Evolutionary conservation across 805 yeast genomes (phyloP).

Genomic region (Kazachstania martiniae): DNA sequence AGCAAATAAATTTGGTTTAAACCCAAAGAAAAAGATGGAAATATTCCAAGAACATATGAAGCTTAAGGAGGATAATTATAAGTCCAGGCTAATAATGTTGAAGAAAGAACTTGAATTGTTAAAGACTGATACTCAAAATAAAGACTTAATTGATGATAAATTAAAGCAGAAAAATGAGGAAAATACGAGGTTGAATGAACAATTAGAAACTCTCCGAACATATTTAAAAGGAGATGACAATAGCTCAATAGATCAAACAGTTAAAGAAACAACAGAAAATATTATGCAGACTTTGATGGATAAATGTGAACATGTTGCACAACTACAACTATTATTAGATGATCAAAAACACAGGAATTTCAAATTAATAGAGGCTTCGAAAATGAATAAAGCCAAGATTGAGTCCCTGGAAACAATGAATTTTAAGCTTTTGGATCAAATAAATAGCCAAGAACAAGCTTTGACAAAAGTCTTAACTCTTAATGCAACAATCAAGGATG

Average conservation of each 20-base stretch:
- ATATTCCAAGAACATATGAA: slow-evolving; percentile 39
- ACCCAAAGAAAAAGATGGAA: slow-evolving; percentile 31
- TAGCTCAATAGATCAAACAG: background rate
- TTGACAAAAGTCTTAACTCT: slow-evolving; percentile 9
- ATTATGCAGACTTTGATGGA: slow-evolving; percentile 12
- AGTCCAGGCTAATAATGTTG: slow-evolving; percentile 5
- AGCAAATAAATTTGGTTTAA: slow-evolving; percentile 39
- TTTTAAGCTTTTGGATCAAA: slow-evolving; percentile 13
- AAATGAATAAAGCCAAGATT: slow-evolving; percentile 6
- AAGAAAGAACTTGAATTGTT: background rate
- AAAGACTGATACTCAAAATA: background rate
- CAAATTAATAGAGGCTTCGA: slow-evolving; percentile 6
- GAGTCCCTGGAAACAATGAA: slow-evolving; percentile 15
- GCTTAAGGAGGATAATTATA: slow-evolving; percentile 19
- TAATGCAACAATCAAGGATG: slow-evolving; percentile 10
- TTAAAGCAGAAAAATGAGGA: slow-evolving; percentile 2
- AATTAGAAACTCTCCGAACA: slow-evolving; percentile 2
- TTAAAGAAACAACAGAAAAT: slow-evolving; percentile 2
- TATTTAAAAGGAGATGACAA: background rate
- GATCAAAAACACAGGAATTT: slow-evolving; percentile 8
- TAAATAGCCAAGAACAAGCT: slow-evolving; percentile 13
- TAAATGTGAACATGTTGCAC: slow-evolving; percentile 16
- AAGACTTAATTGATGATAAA: background rate
- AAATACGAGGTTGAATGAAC: slow-evolving; percentile 6
- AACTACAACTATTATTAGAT: slow-evolving; percentile 14